Conservation (phyloP, 129 eudicot genomes). For the Flaveria robusta region DNA sequence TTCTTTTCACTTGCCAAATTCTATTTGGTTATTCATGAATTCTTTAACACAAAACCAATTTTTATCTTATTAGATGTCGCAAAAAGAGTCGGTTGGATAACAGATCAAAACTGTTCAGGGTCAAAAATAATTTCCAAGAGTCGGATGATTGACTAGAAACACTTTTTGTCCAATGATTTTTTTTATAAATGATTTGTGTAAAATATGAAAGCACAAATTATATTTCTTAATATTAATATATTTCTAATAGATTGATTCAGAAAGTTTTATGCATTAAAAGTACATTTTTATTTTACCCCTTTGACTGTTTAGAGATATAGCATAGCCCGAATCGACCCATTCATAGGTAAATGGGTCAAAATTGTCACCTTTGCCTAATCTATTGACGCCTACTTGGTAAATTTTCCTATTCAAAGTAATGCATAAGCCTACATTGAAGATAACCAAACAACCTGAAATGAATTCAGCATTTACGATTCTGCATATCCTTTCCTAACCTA, state of each 20-base stretch:
- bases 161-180: not conserved
- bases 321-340: too few species aligned
- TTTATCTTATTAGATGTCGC: not conserved
- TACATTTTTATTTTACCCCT: not conserved
- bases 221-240: not conserved
- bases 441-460: not conserved
- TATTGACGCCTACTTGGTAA: not conserved
- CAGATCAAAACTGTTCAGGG: not conserved
- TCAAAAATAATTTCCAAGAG: not conserved
- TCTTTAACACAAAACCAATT: not conserved
- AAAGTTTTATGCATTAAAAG: not conserved
- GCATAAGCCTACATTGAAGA: not conserved
- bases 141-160: not conserved
- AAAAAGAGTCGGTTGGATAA: not conserved
- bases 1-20: not conserved
- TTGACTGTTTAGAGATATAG: too few species aligned
- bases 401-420: not conserved
- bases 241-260: not conserved
- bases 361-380: too few species aligned
- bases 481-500: not conserved
- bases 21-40: not conserved
- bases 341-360: too few species aligned
- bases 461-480: not conserved
- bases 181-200: not conserved
- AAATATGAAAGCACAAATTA: not conserved